Evolutionary conservation across 2,329 filamentous ascomycete species (phyloP).

Genomic region (Epichloe sp.): DNA sequence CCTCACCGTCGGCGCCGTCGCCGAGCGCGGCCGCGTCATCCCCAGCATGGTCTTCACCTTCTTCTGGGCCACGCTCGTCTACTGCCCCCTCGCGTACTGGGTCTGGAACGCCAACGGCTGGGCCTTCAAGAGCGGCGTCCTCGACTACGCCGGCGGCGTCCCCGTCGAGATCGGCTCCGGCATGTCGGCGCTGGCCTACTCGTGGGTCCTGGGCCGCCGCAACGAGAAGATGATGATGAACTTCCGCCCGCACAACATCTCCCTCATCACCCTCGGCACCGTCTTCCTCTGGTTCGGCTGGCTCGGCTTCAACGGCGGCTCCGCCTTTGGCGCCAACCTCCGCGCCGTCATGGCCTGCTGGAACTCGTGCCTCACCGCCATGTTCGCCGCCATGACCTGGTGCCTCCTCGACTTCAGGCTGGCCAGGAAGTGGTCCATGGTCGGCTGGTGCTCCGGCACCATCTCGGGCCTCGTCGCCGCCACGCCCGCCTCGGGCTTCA

Average conservation of each 20-base stretch:
- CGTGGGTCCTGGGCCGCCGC: constrained; percentile 84
- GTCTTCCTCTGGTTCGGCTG: constrained; percentile 97
- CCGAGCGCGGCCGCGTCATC: constrained; percentile 83
- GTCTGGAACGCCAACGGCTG: constrained; percentile 92
- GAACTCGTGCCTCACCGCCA: constrained; percentile 90
- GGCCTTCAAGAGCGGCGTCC: constrained; percentile 78
- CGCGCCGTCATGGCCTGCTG: constrained; percentile 94
- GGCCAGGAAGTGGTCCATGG: constrained; percentile 82
- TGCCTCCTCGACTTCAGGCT: constrained; percentile 91
- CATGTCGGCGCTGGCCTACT: constrained; percentile 87
- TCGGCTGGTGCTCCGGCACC: constrained; percentile 59
- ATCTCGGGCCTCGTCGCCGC: constrained; percentile 60
- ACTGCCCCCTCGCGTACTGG: constrained; percentile 95
- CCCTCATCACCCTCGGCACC: constrained; percentile 88
- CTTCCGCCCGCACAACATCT: constrained; percentile 98
- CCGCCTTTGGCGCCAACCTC: constrained; percentile 84
- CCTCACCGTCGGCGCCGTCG: constrained; percentile 82
- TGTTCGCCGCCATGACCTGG: constrained; percentile 88
- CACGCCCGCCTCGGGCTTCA: constrained; percentile 55
- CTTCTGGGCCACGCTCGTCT: constrained; percentile 92
- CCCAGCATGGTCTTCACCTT: constrained; percentile 93
- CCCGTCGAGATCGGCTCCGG: constrained; percentile 96
- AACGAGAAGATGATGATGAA: constrained; percentile 99
- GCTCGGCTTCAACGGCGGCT: constrained; percentile 97
- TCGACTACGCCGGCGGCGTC: constrained; percentile 93